Evolutionary conservation across 345 rosid species (phyloP).

Genomic region (Chamaenerion angustifolium): DNA sequence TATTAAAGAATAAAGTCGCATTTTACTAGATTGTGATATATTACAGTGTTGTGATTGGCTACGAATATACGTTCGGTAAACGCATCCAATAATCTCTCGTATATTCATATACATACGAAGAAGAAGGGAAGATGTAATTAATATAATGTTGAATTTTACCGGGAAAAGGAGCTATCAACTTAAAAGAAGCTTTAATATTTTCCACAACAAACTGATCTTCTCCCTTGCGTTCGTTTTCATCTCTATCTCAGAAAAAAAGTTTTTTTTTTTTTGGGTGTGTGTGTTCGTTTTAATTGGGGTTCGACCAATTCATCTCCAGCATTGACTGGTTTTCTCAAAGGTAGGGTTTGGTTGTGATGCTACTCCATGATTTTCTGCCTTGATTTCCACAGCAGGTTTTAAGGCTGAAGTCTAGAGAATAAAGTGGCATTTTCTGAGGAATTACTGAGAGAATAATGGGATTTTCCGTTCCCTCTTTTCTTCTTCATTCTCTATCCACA

Average conservation of each 20-base stretch:
- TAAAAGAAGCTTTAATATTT: constrained; percentile 9
- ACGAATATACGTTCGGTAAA: too few species aligned
- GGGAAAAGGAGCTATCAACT: constrained; percentile 21
- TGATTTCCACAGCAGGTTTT: not conserved
- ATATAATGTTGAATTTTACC: not conserved
- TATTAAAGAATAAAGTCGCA: too few species aligned
- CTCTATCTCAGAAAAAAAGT: not conserved
- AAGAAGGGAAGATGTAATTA: too few species aligned
- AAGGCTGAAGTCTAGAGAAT: constrained; percentile 16
- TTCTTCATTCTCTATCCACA: constrained; percentile 2
- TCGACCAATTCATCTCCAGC: constrained; percentile 33
- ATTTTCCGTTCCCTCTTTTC: constrained; percentile 1
- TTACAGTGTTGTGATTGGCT: too few species aligned
- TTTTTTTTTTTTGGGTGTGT: not conserved
- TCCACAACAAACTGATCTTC: constrained; percentile 1
- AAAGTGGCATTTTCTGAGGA: constrained; percentile 28
- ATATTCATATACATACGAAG: too few species aligned
- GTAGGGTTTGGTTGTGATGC: not conserved
- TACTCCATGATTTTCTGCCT: not conserved
- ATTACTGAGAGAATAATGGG: constrained; percentile 5
- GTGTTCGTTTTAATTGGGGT: not conserved
- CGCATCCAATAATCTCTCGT: not conserved
- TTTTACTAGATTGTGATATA: too few species aligned
- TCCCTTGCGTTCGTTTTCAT: constrained; percentile 12
- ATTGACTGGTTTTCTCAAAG: constrained; percentile 38